These are phyloP conservation scores for Microbotryum lychnidis-dioicae DNA, from an alignment of 1,284 basidiomycete genomes.

Conservation along the genomic window DNA sequence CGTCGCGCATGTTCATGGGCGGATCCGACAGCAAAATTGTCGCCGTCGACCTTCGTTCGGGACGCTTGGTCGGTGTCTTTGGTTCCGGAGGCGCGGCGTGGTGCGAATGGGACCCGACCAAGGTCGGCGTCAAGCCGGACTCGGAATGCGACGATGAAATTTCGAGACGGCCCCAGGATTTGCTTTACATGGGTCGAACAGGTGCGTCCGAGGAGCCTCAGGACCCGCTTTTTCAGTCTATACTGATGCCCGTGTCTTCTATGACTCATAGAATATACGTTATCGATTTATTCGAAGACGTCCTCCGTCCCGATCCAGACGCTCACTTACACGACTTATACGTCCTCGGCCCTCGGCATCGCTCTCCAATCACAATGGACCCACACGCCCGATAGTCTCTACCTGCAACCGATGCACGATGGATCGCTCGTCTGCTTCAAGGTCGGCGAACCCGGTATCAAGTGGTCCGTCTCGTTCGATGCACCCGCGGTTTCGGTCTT, in stretches of 20 bases:
- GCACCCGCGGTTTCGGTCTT: slow-evolving; percentile 67
- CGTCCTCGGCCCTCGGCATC: slow-evolving; percentile 60
- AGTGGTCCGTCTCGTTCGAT: slow-evolving; percentile 55
- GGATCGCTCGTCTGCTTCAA: slow-evolving; percentile 67
- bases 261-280: slow-evolving; percentile 37
- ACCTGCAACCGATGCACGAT: slow-evolving; percentile 66
- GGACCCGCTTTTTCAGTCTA: background rate
- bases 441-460: slow-evolving; percentile 43
- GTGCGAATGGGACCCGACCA: slow-evolving; percentile 53
- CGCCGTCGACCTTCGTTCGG: slow-evolving; percentile 71
- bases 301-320: slow-evolving; percentile 52
- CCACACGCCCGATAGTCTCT: slow-evolving; percentile 61
- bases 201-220: slow-evolving; percentile 44
- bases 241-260: background rate
- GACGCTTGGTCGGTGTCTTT: slow-evolving; percentile 66
- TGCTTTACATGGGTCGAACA: slow-evolving; percentile 71
- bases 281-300: slow-evolving; percentile 38
- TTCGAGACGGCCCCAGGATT: slow-evolving; percentile 33
- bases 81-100: slow-evolving; percentile 52
- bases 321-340: slow-evolving; percentile 71
- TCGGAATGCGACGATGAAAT: slow-evolving; percentile 32
- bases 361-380: slow-evolving; percentile 56
- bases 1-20: slow-evolving; percentile 70
- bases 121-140: slow-evolving; percentile 13
- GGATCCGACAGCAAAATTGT: slow-evolving; percentile 74